Evolutionary conservation across 345 rosid genomes (phyloP).

Genomic region (Crucihimalaya himalaica): DNA sequence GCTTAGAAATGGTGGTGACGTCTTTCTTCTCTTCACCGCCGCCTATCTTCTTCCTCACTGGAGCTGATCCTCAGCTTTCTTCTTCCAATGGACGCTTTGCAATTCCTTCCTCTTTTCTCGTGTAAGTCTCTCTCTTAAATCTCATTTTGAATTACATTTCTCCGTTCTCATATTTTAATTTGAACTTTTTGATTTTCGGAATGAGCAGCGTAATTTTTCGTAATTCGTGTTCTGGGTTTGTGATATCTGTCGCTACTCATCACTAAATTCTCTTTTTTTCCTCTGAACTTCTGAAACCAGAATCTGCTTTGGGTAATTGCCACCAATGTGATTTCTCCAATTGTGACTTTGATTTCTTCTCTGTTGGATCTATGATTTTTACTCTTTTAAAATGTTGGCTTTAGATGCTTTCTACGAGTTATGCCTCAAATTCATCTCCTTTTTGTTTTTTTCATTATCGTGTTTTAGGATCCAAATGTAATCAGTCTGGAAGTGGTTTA

Average conservation of each 20-base stretch:
- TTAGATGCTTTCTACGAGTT: background rate
- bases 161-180: background rate
- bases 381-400: background rate
- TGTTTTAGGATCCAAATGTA: background rate
- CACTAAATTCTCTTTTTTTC: background rate
- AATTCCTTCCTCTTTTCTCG: conserved; percentile 3
- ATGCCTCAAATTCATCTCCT: background rate
- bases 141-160: background rate
- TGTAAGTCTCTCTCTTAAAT: conserved; percentile 22
- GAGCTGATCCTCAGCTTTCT: conserved; percentile 11
- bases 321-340: conserved; percentile 11
- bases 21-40: conserved; percentile 34
- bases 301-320: conserved; percentile 8
- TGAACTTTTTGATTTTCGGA: conserved; percentile 7
- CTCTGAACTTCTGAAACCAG: background rate
- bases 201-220: background rate
- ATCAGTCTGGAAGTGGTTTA: background rate
- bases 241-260: background rate
- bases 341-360: background rate
- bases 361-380: background rate
- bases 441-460: background rate
- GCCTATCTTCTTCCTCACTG: conserved; percentile 31
- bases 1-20: conserved; percentile 47
- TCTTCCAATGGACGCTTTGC: conserved; percentile 6
- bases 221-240: conserved; percentile 1